These are phyloP conservation scores for Penicillium soppii DNA, from an alignment of 495 filamentous ascomycete genomes.

Conservation along the genomic window DNA sequence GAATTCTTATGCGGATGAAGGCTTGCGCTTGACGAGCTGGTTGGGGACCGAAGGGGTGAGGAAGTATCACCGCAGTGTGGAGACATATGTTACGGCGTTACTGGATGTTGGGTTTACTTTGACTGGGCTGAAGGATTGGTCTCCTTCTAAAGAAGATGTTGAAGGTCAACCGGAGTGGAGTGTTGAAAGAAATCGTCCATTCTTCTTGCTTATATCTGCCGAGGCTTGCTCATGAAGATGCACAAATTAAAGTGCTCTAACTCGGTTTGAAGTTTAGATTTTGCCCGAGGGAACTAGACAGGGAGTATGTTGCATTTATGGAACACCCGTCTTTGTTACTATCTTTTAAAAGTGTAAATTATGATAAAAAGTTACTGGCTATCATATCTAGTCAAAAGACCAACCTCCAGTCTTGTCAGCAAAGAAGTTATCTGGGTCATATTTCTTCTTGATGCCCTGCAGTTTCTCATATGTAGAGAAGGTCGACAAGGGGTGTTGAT, in stretches of 20 bases:
- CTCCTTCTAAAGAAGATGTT: conserved; percentile 14
- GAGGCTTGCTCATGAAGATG: neutral
- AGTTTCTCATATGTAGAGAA: conserved; percentile 28
- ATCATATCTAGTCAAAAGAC: conserved; percentile 25
- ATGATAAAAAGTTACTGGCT: no score
- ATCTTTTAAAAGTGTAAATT: neutral
- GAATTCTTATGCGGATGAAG: conserved; percentile 23
- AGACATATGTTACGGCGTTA: conserved; percentile 22
- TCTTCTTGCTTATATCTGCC: conserved; percentile 20
- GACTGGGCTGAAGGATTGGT: conserved; percentile 23
- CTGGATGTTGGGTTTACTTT: conserved; percentile 20
- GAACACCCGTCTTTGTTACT: no score
- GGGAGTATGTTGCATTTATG: no score
- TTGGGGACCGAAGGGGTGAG: conserved; percentile 19
- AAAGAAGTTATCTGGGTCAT: conserved; percentile 39
- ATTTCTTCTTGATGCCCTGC: conserved; percentile 34
- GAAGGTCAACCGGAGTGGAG: conserved; percentile 14
- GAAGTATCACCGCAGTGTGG: conserved; percentile 27
- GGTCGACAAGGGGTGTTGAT: conserved; percentile 31
- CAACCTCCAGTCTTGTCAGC: conserved; percentile 33
- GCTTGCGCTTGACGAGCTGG: conserved; percentile 19
- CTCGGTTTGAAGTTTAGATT: no score
- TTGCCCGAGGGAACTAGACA: no score
- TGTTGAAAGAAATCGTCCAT: conserved; percentile 20
- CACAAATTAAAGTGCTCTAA: no score